phyloP scores from a whole-genome alignment of 345 rosid genomes.

The Salix purpurea region DNA sequence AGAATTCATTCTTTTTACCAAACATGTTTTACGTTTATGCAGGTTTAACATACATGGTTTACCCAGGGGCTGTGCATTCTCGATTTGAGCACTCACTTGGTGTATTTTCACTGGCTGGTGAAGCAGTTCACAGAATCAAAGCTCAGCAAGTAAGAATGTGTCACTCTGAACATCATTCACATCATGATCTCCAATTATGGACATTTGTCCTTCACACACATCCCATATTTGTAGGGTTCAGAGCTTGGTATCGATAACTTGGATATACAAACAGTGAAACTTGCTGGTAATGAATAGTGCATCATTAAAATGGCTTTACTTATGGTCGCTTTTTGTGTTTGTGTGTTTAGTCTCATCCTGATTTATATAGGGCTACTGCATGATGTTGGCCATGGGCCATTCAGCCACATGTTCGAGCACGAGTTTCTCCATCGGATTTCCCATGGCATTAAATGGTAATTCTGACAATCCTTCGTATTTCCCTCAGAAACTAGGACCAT shows the following conservation, averaged over 20 bases:
- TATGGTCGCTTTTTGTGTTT: neutral
- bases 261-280: conserved; percentile 25
- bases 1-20: neutral
- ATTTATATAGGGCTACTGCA: conserved; percentile 22
- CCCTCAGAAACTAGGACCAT: neutral
- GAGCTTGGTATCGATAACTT: conserved; percentile 19
- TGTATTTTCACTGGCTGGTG: conserved; percentile 26
- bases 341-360: neutral
- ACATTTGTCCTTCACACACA: neutral
- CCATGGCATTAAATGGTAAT: conserved; percentile 21
- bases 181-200: neutral
- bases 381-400: conserved; percentile 35
- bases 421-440: conserved; percentile 17
- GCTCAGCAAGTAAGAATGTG: conserved; percentile 23
- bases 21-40: conserved; percentile 1
- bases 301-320: neutral
- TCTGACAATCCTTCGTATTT: neutral
- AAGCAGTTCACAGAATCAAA: conserved; percentile 18
- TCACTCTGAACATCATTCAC: neutral
- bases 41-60: conserved; percentile 32
- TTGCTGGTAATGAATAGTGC: conserved; percentile 23
- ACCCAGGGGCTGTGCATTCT: conserved; percentile 35
- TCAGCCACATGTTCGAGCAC: conserved; percentile 29
- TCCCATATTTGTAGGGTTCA: conserved; percentile 10
- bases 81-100: conserved; percentile 34